A percentile compares a stretch with the other conserved stretches of the same genome.
Conservation (phyloP, 2,329 filamentous ascomycete genomes). For the Exophiala calicioides region DNA sequence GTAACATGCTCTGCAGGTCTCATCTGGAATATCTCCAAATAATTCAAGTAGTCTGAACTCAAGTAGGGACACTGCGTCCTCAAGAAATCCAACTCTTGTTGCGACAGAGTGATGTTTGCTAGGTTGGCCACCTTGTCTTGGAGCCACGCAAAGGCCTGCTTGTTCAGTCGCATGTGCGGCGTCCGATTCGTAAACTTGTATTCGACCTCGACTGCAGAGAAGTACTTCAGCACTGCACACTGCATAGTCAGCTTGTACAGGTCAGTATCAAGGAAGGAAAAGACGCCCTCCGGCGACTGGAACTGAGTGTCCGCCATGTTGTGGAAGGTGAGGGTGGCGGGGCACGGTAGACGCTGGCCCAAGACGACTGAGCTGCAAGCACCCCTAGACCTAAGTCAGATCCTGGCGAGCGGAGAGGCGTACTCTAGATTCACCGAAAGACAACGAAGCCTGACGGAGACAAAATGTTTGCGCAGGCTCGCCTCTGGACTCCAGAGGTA, state of each 20-base stretch:
- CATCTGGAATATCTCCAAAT: slow-evolving; percentile 78
- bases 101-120: slow-evolving; percentile 74
- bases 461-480: too few species aligned
- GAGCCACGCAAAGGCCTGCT: slow-evolving; percentile 82
- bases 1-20: slow-evolving; percentile 77
- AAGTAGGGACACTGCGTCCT: slow-evolving; percentile 79
- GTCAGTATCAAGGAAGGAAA: slow-evolving; percentile 79
- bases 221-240: slow-evolving; percentile 92
- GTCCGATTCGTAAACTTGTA: slow-evolving; percentile 97
- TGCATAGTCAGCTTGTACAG: slow-evolving; percentile 99
- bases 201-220: slow-evolving; percentile 75
- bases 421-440: too few species aligned
- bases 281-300: slow-evolving; percentile 67
- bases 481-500: too few species aligned
- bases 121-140: slow-evolving; percentile 81
- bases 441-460: too few species aligned
- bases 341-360: too few species aligned
- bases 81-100: slow-evolving; percentile 79
- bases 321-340: too few species aligned
- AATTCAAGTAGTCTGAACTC: slow-evolving; percentile 73
- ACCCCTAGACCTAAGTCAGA: slow-evolving; percentile 38
- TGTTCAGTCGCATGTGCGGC: slow-evolving; percentile 84
- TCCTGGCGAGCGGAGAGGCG: too few species aligned
- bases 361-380: too few species aligned
- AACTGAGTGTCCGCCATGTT: slow-evolving; percentile 23